phyloP scores from a whole-genome alignment of 1,284 basidiomycete genomes.

The Cutaneotrichosporon spelunceum region DNA sequence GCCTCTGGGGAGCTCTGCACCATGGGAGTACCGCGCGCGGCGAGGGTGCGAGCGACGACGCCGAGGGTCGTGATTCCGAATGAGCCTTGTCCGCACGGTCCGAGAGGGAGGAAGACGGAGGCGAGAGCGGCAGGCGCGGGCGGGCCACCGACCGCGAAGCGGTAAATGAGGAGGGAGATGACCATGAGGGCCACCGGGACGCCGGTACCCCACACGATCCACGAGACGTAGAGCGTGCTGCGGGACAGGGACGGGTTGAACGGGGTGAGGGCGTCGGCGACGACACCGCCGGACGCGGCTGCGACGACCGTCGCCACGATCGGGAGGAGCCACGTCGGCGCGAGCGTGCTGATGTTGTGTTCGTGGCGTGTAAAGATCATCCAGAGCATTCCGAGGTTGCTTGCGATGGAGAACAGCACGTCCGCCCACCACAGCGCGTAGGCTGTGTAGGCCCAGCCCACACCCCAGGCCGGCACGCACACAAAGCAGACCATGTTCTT shows the following conservation, averaged over 20 bases:
- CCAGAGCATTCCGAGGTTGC: constrained; percentile 16
- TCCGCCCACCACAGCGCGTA: constrained; percentile 75
- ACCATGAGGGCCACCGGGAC: constrained; percentile 58
- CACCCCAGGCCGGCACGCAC: constrained; percentile 54
- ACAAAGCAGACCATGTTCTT: constrained; percentile 55
- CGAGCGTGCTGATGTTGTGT: constrained; percentile 60
- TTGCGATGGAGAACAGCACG: constrained; percentile 57
- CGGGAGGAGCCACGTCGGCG: constrained; percentile 67
- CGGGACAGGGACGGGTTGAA: constrained; percentile 58
- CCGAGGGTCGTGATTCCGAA: constrained; percentile 61
- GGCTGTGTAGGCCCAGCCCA: constrained; percentile 59
- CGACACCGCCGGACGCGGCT: constrained; percentile 62
- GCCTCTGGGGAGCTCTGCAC: constrained; percentile 43
- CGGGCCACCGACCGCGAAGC: constrained; percentile 49
- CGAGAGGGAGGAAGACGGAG: constrained; percentile 61
- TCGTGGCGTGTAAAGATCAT: constrained; percentile 62
- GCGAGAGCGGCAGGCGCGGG: constrained; percentile 57
- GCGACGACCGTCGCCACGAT: constrained; percentile 68
- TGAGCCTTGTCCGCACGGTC: constrained; percentile 61
- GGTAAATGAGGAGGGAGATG: constrained; percentile 60
- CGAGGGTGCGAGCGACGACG: constrained; percentile 52
- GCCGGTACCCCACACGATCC: constrained; percentile 52
- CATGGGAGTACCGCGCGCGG: constrained; percentile 45
- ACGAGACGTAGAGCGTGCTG: constrained; percentile 58
- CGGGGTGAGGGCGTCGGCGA: constrained; percentile 56